Evolutionary conservation across 371 early-diverging fungal genomes (phyloP), one percentile per base, ranked within the genome.

Genomic region (Nematocida ironsii): DNA sequence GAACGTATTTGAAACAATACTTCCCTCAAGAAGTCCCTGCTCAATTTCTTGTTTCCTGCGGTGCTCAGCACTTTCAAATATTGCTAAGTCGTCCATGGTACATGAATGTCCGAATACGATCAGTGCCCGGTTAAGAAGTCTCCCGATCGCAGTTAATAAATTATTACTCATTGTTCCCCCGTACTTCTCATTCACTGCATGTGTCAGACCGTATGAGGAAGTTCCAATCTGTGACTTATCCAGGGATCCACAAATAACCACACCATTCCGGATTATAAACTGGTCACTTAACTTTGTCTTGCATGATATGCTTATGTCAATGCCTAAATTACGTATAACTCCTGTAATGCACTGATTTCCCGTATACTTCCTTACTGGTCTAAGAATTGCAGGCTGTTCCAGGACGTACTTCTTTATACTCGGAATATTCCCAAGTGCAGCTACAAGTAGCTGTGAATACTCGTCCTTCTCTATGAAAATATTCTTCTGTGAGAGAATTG

Each of bases 211-310:
- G 85, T 91, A 91, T 4, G 93, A 89, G 56, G 92, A 88, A 6
- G 96, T 94, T 85, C 99, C 99, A 72, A 97, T 92, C 85, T 96
- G 95, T 25, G 92, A 91, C 88, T 97, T 97, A 89, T 99, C 99
- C 27, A 99, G 88, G 27, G 96, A 90, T 83, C 99, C 98, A 0
- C 92, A 91, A 42, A 95, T 69, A 44, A 95, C 89, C 70, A 93
- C 90, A 57, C 95, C 94, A 72, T 93, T 90, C 85, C 92, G 89
- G 62, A 96, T 86, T 44, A 91, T 86, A 11, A 96, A 93, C 27
- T 87, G 86, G 62, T 90, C 91, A 87, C 95, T 96, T 60, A 90
- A 86, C 4, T 94, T 94, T 85, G 95, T 86, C 87, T 95, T 95
- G 80, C 90, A 85, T 50, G 93, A 86, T 40, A 96, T 86, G 6